These are phyloP conservation scores for Colletotrichum sp. DNA, from an alignment of 2,329 filamentous ascomycete genomes.

Conservation along the genomic window DNA sequence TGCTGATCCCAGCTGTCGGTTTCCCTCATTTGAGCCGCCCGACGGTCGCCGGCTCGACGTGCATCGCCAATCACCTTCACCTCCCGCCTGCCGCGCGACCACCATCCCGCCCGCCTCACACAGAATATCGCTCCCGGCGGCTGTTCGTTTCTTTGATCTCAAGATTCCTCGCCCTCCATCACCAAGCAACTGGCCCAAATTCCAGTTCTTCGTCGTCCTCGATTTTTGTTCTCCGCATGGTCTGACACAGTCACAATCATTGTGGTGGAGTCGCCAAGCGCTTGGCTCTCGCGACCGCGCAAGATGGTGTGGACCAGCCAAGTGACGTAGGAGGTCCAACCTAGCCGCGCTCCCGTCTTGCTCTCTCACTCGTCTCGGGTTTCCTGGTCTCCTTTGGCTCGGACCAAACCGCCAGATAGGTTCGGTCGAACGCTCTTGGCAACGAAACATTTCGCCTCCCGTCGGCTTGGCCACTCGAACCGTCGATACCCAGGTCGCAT, in stretches of 20 bases:
- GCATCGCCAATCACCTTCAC: not conserved
- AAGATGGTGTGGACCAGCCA: conserved; percentile 18
- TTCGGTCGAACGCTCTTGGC: conserved; percentile 4
- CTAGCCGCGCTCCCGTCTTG: not conserved
- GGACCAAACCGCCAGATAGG: conserved; percentile 1
- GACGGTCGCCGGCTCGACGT: not conserved
- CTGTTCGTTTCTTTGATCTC: not conserved
- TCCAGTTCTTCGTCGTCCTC: not conserved
- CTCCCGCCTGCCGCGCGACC: not conserved
- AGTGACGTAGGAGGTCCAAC: conserved; percentile 18
- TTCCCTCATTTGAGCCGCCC: conserved; percentile 6
- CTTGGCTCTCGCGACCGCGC: conserved; percentile 18
- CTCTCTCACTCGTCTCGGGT: not conserved
- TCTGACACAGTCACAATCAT: conserved; percentile 14
- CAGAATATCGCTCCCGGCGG: conserved; percentile 3
- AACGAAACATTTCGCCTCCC: not conserved
- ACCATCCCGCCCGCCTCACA: not conserved
- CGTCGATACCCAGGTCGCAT: not conserved
- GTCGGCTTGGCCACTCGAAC: not conserved
- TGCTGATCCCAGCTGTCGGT: conserved; percentile 11
- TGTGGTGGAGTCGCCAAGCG: conserved; percentile 14
- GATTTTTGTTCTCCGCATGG: not conserved
- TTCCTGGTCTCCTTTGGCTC: not conserved
- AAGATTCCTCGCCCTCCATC: not conserved
- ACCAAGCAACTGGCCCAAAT: not conserved